These are phyloP conservation scores for Megacollybia platyphylla DNA, from an alignment of 1,284 basidiomycete genomes.

Conservation along the genomic window DNA sequence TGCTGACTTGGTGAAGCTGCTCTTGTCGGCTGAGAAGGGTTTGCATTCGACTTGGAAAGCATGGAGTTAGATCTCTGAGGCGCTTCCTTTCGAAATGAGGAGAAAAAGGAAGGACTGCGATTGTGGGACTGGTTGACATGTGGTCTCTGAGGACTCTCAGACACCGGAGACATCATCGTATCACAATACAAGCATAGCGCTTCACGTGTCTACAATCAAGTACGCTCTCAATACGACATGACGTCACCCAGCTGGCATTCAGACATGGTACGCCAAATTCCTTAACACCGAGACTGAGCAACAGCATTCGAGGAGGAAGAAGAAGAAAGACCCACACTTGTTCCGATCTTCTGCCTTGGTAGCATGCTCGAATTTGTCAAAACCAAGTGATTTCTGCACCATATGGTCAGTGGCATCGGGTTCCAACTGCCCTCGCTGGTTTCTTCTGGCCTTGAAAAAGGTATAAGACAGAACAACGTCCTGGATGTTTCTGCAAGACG, in stretches of 20 bases:
- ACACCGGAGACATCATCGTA: background rate
- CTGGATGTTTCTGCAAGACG: slow-evolving; percentile 73
- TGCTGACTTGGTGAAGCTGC: slow-evolving; percentile 11
- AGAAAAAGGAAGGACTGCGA: slow-evolving; percentile 26
- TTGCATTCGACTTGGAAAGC: slow-evolving; percentile 9
- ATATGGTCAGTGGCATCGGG: slow-evolving; percentile 76
- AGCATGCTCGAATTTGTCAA: slow-evolving; percentile 45
- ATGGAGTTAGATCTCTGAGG: slow-evolving; percentile 2
- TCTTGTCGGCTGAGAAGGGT: slow-evolving; percentile 12
- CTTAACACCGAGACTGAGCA: too few relatives aligned
- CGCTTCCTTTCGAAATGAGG: slow-evolving; percentile 21
- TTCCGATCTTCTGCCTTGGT: slow-evolving; percentile 20
- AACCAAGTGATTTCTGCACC: slow-evolving; percentile 69
- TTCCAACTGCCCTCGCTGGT: slow-evolving; percentile 70
- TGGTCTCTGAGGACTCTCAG: slow-evolving; percentile 1
- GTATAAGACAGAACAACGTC: slow-evolving; percentile 95
- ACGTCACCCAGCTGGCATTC: too few relatives aligned
- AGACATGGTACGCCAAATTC: too few relatives aligned
- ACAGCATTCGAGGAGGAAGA: too few relatives aligned
- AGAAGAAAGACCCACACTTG: background rate
- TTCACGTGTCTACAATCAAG: too few relatives aligned
- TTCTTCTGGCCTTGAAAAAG: slow-evolving; percentile 87
- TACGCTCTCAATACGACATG: too few relatives aligned
- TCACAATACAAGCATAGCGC: too few relatives aligned
- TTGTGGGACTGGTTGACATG: slow-evolving; percentile 15